Evolutionary conservation across 2,329 filamentous ascomycete species (phyloP), one percentile per base, ranked within the genome.

Genomic region (Acarospora socialis): DNA sequence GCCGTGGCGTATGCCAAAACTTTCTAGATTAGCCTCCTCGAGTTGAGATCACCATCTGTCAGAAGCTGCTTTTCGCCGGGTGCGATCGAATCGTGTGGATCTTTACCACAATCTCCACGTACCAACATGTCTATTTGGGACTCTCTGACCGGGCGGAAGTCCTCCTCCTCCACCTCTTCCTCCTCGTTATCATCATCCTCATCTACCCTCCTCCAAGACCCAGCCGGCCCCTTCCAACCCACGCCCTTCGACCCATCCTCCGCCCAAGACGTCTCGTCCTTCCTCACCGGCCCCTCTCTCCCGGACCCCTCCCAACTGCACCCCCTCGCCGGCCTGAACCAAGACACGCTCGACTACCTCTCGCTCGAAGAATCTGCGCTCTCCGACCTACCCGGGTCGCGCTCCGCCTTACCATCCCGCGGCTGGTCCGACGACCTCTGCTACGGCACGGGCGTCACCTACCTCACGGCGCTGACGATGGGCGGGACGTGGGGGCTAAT

Each of bases 351-450:
- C 49, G 90, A 98, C 57, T 98, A 98, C 59, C 71, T 98, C 43
- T 77, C 79, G 16, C 77, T 98, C 50, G 90, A 98, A 60, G 92
- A 98, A 54, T 81, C 83, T 30, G 73, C 77, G 17, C 73, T 94
- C 36, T 84, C 83, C 40, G 77, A 92, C 49, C 70, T 92, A 13
- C 84, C 86, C 29, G 86, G 84, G 50, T 70, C 76, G 37, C 80
- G 81, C 54, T 92, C 87, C 25, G 79, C 86, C 33, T 71, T 98
- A 33, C 90, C 92, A 25, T 94, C 86, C 35, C 78, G 90, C 55
- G 90, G 90, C 54, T 98, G 92, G 75, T 92, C 86, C 39, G 90
- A 98, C 54, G 90, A 98, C 56, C 73, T 98, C 38, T 95, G 90
- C 62, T 98, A 98, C 56, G 90, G 92, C 51, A 92, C 90, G 14